A percentile compares a stretch with the other conserved stretches of the same genome.
Conservation (phyloP, 1,139 yeast species). For the Scheffersomyces cryptocercus region DNA sequence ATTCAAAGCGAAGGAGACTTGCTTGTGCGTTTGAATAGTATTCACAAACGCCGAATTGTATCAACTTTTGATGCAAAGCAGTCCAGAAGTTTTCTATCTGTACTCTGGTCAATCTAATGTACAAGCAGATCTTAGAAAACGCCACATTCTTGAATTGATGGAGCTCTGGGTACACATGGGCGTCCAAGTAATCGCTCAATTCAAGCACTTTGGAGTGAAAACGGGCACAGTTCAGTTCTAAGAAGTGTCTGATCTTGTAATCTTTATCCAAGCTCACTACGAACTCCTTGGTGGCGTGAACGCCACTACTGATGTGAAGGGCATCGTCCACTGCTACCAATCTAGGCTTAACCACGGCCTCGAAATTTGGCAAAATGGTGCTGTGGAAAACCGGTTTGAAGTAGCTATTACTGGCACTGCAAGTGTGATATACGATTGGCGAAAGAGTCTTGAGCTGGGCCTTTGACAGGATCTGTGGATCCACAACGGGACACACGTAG, state of each 20-base stretch:
- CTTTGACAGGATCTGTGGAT: conserved; percentile 2
- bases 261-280: conserved; percentile 5
- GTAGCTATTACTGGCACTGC: conserved; percentile 7
- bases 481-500: conserved; percentile 10
- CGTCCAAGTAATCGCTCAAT: neutral
- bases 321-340: conserved; percentile 5
- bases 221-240: neutral
- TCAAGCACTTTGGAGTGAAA: neutral
- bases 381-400: conserved; percentile 6
- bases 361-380: conserved; percentile 3
- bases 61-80: neutral
- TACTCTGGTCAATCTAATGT: neutral
- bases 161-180: neutral
- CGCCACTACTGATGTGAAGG: neutral
- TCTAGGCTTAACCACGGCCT: conserved; percentile 6
- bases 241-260: conserved; percentile 1
- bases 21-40: neutral
- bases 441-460: conserved; percentile 3
- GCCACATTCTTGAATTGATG: neutral
- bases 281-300: neutral
- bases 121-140: neutral
- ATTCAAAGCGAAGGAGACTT: neutral
- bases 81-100: neutral
- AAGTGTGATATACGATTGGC: conserved; percentile 10
- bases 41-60: neutral